These are phyloP conservation scores for Cornus controversa DNA, from an alignment of 148 eudicot genomes.

Conservation along the genomic window DNA sequence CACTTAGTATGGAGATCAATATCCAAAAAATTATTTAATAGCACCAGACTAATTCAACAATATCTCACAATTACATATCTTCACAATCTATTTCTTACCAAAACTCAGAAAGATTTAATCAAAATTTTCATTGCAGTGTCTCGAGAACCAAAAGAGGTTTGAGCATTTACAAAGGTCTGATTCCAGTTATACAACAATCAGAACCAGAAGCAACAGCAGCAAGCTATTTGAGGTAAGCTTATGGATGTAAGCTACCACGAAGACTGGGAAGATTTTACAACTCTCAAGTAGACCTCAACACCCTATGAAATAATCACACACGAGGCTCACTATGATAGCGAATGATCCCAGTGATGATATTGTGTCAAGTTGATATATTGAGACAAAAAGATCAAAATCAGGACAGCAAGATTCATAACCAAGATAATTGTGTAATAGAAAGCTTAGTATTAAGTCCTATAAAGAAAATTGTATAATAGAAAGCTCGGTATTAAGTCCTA, in stretches of 20 bases:
- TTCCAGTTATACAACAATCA: neutral
- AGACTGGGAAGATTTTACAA: neutral
- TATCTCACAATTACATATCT: neutral
- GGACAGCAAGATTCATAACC: too few relatives aligned
- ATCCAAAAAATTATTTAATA: neutral
- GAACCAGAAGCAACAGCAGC: neutral
- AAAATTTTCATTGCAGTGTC: too few relatives aligned
- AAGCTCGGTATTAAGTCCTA: too few relatives aligned
- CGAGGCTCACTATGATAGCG: neutral
- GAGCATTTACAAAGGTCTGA: neutral
- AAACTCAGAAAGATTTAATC: too few relatives aligned
- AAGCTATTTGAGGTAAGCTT: neutral
- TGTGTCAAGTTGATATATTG: too few relatives aligned
- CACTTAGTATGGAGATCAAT: neutral
- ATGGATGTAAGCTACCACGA: neutral
- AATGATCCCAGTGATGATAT: neutral
- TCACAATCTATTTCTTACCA: neutral
- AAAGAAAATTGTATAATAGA: too few relatives aligned
- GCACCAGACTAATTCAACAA: neutral
- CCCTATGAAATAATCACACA: neutral
- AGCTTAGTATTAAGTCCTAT: too few relatives aligned
- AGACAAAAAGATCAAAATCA: too few relatives aligned
- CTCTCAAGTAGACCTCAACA: neutral
- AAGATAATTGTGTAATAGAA: too few relatives aligned
- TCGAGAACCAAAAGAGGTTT: too few relatives aligned